Evolutionary conservation across 306 rosid genomes (phyloP).

Genomic region (Senna siamea): DNA sequence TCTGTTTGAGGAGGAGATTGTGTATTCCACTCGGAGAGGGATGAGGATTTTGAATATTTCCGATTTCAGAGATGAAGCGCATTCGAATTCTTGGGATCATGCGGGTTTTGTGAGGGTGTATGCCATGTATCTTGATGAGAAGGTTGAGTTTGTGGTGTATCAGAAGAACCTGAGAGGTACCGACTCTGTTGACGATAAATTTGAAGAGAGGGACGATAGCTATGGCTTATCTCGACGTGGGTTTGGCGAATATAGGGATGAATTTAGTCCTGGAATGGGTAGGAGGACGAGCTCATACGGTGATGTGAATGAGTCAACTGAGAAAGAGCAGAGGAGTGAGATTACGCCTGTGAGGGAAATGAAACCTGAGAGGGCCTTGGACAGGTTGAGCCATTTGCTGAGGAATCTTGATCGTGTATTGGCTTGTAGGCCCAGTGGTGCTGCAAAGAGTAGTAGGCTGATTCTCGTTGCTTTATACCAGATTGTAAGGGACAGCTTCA

Average conservation of each 20-base stretch:
- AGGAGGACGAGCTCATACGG: conserved; percentile 51
- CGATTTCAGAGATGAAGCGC: conserved; percentile 84
- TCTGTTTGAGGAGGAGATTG: conserved; percentile 76
- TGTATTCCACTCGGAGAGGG: conserved; percentile 56
- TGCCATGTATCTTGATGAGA: conserved; percentile 74
- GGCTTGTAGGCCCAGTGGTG: conserved; percentile 73
- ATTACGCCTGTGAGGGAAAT: conserved; percentile 66
- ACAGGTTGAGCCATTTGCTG: conserved; percentile 62
- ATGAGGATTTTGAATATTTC: conserved; percentile 66
- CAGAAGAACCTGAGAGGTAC: conserved; percentile 53
- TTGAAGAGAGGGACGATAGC: conserved; percentile 34
- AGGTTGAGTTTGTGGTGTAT: conserved; percentile 61
- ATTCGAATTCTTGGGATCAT: conserved; percentile 78
- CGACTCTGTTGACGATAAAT: conserved; percentile 21
- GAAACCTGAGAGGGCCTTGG: conserved; percentile 69
- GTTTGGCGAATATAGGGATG: conserved; percentile 44
- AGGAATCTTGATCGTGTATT: conserved; percentile 64
- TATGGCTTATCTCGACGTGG: conserved; percentile 32
- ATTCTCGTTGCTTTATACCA: conserved; percentile 67
- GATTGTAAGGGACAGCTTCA: conserved; percentile 76
- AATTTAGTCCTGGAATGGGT: conserved; percentile 45
- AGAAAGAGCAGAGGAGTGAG: conserved; percentile 46
- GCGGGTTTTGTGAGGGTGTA: conserved; percentile 72
- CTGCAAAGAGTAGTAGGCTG: conserved; percentile 66
- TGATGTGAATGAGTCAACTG: conserved; percentile 43